Evolutionary conservation across 495 filamentous ascomycete genomes (phyloP), one percentile per base, ranked within the genome.

Genomic region (Hyaloscypha hepaticicola): DNA sequence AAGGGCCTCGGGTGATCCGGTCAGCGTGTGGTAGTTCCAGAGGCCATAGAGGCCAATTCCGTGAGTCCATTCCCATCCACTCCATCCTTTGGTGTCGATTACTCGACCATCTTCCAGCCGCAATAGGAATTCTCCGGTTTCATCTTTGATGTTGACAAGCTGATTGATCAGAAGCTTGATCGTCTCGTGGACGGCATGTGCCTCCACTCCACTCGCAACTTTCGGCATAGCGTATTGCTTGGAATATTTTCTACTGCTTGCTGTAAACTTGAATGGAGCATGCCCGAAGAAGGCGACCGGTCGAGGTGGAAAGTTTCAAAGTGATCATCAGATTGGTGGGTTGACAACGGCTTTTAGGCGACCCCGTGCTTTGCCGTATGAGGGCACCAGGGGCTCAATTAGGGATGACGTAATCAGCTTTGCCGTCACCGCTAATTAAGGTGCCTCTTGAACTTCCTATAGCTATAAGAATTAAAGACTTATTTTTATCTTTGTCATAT

Each of bases 21-120:
- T 89, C 34, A 91, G 71, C 52, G 83, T 80, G 77, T 90, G 86
- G 79, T 91, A 90, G 59, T 90, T 84, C 84, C 85, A 92, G 53
- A 92, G 81, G n/a, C 89, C 88, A 71, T 90, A 90, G 5, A 92
- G 80, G 0, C 89, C 88, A 63, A 91, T 84, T 7, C 89, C 88
- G 73, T 92, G 89, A 4, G 89, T 92, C 89, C 89, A 92, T 78
- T 92, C 89, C 88, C 88, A 92, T 66, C 85, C 86, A 48, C 83
- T 74, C 89, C 88, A 92, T 48, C 86, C 88, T 74, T 91, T 92
- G 21, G 89, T 91, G 71, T 92, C 89, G 65, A 92, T 90, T 33
- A 91, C 77, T 27, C 89, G 84, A 34, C 88, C 89, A 65, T 91
- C 88, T 8, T 78, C 72, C 22, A 92, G 79, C 21, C 75, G 82